Base-by-base conservation (phyloP, 2,329 filamentous ascomycete genomes). In the Alternaria atra region DNA sequence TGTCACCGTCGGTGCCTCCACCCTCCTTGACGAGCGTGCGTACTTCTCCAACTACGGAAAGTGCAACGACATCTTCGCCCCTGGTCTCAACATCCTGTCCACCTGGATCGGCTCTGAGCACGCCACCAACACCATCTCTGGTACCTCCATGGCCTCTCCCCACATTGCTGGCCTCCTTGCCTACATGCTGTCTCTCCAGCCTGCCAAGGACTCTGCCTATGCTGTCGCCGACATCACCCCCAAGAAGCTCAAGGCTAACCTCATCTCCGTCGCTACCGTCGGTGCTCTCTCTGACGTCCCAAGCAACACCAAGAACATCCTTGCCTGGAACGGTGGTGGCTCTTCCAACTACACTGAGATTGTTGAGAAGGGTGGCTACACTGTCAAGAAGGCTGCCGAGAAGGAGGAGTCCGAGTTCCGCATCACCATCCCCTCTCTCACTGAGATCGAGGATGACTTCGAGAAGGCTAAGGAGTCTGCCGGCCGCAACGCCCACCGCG, bases 41-140 rank as follows among this genome's bases (percentile, higher is more conserved):
- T 99, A 98, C 89, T 99, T 99, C 90, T 99, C 96, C 89, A 99
- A 99, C 91, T 98, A 90, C 82, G 95, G 95, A 81, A 95, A 94
- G 87, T 99, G 95, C 88, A 97, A 94, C 80, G 95, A 99, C 83
- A 97, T 99, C 86, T 99, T 99, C 77, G 95, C 94, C 66, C 95
- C 95, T 63, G 95, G 95, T 77, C 87, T 97, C 76, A 97, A 93
- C 90, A 97, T 99, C 75, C 88, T 92, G 74, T 99, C 95, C 69
- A 98, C 95, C 80, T 99, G 95, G 95, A 97, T 97, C 75, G 95
- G 96, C 79, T 94, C 91, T 88, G 91, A 95, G 82, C 90, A 94
- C 76, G 94, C 95, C 76, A 89, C 93, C 85, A 99, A 99, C 90
- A 97, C 93, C 84, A 99, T 99, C 85, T 98, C 94, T 42, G 95